Evolutionary conservation across 1,139 yeast genomes (phyloP).

Genomic region (Geotrichum phurueaensis): DNA sequence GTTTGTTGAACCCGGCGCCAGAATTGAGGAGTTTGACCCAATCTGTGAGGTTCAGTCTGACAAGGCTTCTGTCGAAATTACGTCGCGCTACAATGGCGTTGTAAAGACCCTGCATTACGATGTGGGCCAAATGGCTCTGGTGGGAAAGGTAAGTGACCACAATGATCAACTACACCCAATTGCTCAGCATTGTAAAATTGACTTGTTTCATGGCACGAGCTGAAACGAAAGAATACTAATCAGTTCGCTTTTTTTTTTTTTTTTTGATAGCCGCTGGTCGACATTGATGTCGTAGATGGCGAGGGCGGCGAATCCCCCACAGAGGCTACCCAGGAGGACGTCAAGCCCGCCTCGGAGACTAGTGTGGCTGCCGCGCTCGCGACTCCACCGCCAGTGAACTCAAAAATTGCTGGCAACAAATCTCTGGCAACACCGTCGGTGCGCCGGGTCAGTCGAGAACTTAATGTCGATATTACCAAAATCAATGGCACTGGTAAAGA

Average conservation of each 20-base stretch:
- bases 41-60: conserved; percentile 37
- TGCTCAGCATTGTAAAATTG: not conserved
- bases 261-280: conserved; percentile 27
- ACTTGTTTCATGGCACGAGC: not conserved
- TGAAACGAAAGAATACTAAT: not conserved
- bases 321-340: conserved; percentile 1
- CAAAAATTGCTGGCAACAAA: not conserved
- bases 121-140: conserved; percentile 36
- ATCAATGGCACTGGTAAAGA: conserved; percentile 34
- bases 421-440: conserved; percentile 37
- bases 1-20: conserved; percentile 37
- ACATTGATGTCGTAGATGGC: conserved; percentile 31
- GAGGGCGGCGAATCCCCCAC: conserved; percentile 16
- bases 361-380: not conserved
- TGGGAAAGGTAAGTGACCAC: conserved; percentile 25
- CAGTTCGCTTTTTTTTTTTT: not conserved
- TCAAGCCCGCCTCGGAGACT: conserved; percentile 1
- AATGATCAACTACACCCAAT: not conserved
- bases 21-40: conserved; percentile 35
- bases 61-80: conserved; percentile 37
- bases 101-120: conserved; percentile 34
- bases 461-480: conserved; percentile 26
- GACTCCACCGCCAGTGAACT: conserved; percentile 6
- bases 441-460: conserved; percentile 32
- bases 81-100: conserved; percentile 34